Base-by-base conservation (phyloP, 1,284 basidiomycete species). In the Pterulicium gracile region DNA sequence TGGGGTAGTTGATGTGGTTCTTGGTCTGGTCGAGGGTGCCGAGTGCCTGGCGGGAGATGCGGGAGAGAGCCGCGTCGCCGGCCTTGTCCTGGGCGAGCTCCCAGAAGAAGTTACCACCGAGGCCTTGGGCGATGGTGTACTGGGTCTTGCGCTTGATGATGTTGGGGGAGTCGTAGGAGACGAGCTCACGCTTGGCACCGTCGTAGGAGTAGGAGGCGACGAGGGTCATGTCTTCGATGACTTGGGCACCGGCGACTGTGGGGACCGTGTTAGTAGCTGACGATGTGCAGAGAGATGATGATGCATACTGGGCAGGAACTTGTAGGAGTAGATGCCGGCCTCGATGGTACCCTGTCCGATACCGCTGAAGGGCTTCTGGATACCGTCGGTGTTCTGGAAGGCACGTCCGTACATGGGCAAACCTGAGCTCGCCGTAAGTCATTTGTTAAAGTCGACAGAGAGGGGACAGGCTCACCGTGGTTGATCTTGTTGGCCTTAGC, bases 401-500 rank as follows among this genome's bases (percentile, higher is more conserved):
- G 84, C 81, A 49, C 87, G 80, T 0, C 91, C 91, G 56, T 92
- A 92, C 1, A 89, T 64, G 1, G 90, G 90, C 57, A 92, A 81
- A 18, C 84, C 83, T 82, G 34, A 34, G 7, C 27, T 7, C 27
- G n/a, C 27, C 7, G n/a, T 10, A 13, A 4, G 12, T 41, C 14
- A 18, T 40, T 21, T 17, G 34, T 18, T 10, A 21, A 47, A 12
- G 5, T 24, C 44, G 20, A 27, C 12, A 34, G 27, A 46, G 15
- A 10, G 32, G 42, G 46, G 15, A 21, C 20, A 32, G 7, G 58
- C 61, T 57, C 58, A 77, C 91, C 91, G 56, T 95, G 69, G 23
- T 78, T 80, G 42, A 95, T 75, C 67, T 95, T 94, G 55, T 65
- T 58, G 0, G 79, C 64, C 0, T 75, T 73, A 0, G 89, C 88